A percentile compares a stretch with the other conserved stretches of the same genome.
These are phyloP conservation scores for Citrullus amarus DNA, from an alignment of 306 rosid species.

Conservation along the genomic window DNA sequence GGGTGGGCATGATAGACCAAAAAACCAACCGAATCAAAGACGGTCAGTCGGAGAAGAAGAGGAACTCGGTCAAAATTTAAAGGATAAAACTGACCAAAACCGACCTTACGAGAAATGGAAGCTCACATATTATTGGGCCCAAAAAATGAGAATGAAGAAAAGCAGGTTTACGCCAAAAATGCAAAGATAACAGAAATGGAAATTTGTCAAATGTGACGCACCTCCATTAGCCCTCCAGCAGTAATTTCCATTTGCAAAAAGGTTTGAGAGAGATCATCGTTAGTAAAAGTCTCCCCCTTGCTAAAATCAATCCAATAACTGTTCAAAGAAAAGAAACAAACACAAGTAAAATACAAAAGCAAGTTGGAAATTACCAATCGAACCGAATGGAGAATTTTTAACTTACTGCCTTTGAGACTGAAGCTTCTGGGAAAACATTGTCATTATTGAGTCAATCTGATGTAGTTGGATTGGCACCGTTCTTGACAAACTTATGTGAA, in stretches of 20 bases:
- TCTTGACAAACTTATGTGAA: slow-evolving; percentile 79
- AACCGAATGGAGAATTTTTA: background rate
- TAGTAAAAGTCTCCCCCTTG: slow-evolving; percentile 73
- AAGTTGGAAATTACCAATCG: background rate
- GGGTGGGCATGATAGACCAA: too few species aligned
- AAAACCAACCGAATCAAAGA: too few species aligned
- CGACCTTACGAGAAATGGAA: background rate
- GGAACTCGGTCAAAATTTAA: too few species aligned
- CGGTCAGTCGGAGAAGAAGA: too few species aligned
- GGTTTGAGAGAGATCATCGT: slow-evolving; percentile 70
- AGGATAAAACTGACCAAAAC: too few species aligned
- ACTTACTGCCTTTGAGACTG: slow-evolving; percentile 54
- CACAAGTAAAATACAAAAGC: background rate
- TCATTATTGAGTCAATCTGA: slow-evolving; percentile 70
- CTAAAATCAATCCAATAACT: slow-evolving; percentile 67
- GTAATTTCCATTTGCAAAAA: slow-evolving; percentile 60
- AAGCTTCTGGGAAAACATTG: slow-evolving; percentile 78
- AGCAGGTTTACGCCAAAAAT: background rate
- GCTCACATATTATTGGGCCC: background rate
- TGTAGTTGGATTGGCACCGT: slow-evolving; percentile 77
- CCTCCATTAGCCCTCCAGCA: slow-evolving; percentile 64
- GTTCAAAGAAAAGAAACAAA: background rate
- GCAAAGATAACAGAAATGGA: background rate
- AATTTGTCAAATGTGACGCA: slow-evolving; percentile 9
- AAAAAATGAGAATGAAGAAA: background rate